A percentile compares a stretch with the other conserved stretches of the same genome.
Evolutionary conservation across 768 basidiomycete species (phyloP).

Genomic region (Xerocomellus intermedius): DNA sequence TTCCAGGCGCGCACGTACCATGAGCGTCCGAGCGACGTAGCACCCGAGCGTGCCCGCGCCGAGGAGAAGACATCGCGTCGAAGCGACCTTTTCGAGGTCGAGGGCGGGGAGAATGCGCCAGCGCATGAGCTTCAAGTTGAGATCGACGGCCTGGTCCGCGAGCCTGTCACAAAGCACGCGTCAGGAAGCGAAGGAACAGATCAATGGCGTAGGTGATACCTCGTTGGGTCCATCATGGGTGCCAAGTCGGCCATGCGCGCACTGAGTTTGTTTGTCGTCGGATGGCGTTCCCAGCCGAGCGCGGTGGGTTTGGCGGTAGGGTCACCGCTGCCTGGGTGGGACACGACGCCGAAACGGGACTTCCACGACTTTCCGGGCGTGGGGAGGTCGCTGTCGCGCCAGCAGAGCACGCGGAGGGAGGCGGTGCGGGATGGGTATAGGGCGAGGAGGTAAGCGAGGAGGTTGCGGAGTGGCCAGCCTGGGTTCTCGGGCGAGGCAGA

Average conservation of each 20-base stretch:
- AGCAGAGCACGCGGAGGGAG: slow-evolving; percentile 66
- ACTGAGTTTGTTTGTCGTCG: slow-evolving; percentile 74
- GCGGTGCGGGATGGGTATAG: slow-evolving; percentile 50
- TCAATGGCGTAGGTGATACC: slow-evolving; percentile 39
- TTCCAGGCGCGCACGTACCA: slow-evolving; percentile 43
- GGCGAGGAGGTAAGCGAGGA: slow-evolving; percentile 76
- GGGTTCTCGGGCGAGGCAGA: slow-evolving; percentile 73
- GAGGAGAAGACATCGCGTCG: slow-evolving; percentile 78
- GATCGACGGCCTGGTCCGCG: slow-evolving; percentile 95
- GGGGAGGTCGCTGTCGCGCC: slow-evolving; percentile 65
- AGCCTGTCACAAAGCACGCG: slow-evolving; percentile 46
- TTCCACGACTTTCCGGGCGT: slow-evolving; percentile 46
- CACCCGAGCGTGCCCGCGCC: slow-evolving; percentile 97
- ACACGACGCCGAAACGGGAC: slow-evolving; percentile 59
- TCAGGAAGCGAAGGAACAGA: neutral
- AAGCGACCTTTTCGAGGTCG: slow-evolving; percentile 82
- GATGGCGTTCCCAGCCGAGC: slow-evolving; percentile 96
- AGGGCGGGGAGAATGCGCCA: slow-evolving; percentile 93
- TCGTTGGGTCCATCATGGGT: slow-evolving; percentile 92
- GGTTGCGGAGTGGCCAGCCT: slow-evolving; percentile 93
- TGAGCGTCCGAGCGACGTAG: slow-evolving; percentile 88
- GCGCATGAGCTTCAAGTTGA: slow-evolving; percentile 96
- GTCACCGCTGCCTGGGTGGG: slow-evolving; percentile 16
- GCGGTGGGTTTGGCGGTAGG: slow-evolving; percentile 49
- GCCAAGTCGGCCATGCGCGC: slow-evolving; percentile 88